These are phyloP conservation scores for Nicotiana tomentosiformis DNA, from an alignment of 257 asterid genomes.

Conservation along the genomic window DNA sequence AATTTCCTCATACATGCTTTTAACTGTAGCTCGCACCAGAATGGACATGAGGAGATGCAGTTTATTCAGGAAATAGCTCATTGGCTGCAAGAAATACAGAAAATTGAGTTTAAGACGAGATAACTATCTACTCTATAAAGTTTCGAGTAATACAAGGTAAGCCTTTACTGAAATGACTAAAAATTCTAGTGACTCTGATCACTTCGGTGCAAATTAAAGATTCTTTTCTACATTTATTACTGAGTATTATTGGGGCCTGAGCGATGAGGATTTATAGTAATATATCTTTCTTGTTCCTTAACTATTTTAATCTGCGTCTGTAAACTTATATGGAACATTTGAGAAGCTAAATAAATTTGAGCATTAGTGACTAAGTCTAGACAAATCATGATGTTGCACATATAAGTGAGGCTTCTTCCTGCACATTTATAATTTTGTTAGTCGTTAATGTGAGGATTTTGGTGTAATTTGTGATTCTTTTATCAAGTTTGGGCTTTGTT, in stretches of 20 bases:
- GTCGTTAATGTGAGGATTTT: neutral
- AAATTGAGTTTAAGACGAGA: slow-evolving; percentile 20
- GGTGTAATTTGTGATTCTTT: neutral
- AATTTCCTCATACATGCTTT: slow-evolving; percentile 39
- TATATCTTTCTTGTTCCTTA: neutral
- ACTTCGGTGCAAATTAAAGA: neutral
- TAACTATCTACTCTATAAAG: slow-evolving; percentile 14
- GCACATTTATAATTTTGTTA: neutral
- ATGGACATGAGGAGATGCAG: slow-evolving; percentile 42
- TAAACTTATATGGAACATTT: neutral
- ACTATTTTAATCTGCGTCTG: neutral
- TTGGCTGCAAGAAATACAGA: slow-evolving; percentile 41
- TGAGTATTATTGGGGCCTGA: neutral
- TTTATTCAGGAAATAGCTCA: slow-evolving; percentile 46
- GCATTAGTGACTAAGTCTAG: neutral
- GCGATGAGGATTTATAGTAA: neutral
- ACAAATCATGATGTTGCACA: neutral
- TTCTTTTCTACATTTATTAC: neutral
- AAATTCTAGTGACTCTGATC: neutral
- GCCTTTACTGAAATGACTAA: neutral
- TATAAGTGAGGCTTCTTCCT: neutral
- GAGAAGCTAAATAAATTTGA: neutral
- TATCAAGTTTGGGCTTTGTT: neutral
- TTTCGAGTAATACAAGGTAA: slow-evolving; percentile 8
- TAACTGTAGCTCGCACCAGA: slow-evolving; percentile 18